Percentiles rank a stretch among this genome's conserved stretches.
Evolutionary conservation across 2,329 filamentous ascomycete species (phyloP).

Genomic region (Fusarium sp.): DNA sequence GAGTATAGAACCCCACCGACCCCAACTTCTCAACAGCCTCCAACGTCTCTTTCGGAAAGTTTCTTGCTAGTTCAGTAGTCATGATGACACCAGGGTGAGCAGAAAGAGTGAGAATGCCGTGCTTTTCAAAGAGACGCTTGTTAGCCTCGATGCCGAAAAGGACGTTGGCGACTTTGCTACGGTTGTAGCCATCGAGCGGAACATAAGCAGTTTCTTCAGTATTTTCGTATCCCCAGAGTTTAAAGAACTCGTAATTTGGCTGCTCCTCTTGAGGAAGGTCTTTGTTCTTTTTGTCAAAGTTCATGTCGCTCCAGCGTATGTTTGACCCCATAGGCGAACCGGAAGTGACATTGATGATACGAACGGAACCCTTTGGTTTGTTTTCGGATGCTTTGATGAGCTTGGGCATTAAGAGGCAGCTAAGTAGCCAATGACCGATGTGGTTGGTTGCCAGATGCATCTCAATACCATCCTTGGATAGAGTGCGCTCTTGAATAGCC

Average conservation of each 20-base stretch:
- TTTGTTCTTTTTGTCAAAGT: constrained; percentile 12
- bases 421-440: constrained; percentile 3
- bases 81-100: constrained; percentile 2
- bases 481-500: background rate
- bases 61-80: background rate
- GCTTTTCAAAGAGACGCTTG: background rate
- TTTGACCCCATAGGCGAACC: background rate
- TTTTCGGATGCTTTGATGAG: background rate
- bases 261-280: constrained; percentile 4
- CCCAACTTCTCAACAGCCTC: background rate
- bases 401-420: constrained; percentile 2
- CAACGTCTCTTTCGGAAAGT: background rate
- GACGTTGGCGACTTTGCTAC: constrained; percentile 15
- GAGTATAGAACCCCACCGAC: background rate
- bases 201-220: background rate
- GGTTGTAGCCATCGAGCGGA: background rate
- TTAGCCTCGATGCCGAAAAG: constrained; percentile 8
- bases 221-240: constrained; percentile 7
- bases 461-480: background rate
- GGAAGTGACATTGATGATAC: constrained; percentile 2
- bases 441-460: constrained; percentile 18
- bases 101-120: background rate
- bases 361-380: background rate
- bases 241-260: background rate
- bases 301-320: constrained; percentile 22